Evolutionary conservation across 2,329 filamentous ascomycete species (phyloP).

Genomic region (Fusarium hainanense): DNA sequence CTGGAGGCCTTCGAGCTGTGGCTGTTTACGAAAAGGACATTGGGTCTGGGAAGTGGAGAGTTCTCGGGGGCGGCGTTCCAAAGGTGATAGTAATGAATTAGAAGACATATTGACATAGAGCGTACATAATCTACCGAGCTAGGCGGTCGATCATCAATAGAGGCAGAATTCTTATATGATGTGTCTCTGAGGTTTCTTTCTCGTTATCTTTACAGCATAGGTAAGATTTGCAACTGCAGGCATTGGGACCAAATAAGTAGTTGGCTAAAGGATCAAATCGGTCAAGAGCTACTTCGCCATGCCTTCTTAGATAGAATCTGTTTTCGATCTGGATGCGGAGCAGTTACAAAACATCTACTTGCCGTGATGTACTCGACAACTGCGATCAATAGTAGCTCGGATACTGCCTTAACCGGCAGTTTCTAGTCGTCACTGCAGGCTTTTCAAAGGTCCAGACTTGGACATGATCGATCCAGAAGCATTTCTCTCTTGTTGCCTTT

Average conservation of each 20-base stretch:
- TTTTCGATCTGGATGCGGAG: neutral
- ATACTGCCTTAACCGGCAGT: no score
- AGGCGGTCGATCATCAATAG: constrained; percentile 11
- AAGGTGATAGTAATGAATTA: constrained; percentile 29
- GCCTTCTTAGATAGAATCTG: neutral
- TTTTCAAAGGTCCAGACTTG: no score
- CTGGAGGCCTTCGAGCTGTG: constrained; percentile 72
- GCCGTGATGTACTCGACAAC: neutral
- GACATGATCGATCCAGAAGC: no score
- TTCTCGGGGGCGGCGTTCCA: constrained; percentile 44
- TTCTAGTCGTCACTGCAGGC: no score
- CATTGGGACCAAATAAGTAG: neutral
- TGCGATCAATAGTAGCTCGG: no score
- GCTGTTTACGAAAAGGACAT: constrained; percentile 64
- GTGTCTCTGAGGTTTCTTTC: neutral
- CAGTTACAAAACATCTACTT: neutral
- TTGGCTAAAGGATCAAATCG: neutral
- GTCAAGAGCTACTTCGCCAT: neutral
- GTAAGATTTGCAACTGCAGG: neutral
- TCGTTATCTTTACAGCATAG: neutral
- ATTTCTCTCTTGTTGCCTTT: no score
- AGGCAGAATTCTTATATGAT: neutral
- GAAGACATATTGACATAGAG: constrained; percentile 40
- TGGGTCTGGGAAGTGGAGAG: constrained; percentile 49
- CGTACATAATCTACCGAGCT: constrained; percentile 29